phyloP scores from a whole-genome alignment of 2,329 filamentous ascomycete genomes.

The Harringtonia lauricola region DNA sequence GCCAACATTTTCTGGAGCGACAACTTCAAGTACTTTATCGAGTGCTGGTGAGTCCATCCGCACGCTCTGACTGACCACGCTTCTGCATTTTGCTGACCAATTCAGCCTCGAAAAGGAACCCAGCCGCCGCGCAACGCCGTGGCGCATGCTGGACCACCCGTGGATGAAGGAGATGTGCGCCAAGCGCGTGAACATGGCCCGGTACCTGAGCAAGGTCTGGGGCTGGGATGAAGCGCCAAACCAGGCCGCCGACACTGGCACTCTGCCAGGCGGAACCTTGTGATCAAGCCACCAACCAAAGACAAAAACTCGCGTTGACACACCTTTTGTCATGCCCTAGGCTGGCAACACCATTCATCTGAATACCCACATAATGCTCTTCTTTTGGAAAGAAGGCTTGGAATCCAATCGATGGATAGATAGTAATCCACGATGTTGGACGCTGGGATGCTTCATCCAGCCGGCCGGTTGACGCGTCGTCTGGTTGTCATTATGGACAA shows the following conservation, averaged over 20 bases:
- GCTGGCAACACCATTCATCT: too few relatives aligned
- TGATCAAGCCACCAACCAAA: background rate
- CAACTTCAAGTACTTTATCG: constrained; percentile 98
- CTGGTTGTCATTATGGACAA: too few relatives aligned
- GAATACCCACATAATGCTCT: too few relatives aligned
- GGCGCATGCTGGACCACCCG: constrained; percentile 97
- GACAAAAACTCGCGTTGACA: background rate
- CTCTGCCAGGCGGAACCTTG: background rate
- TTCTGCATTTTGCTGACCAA: constrained; percentile 4
- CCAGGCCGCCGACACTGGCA: background rate
- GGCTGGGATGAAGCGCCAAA: constrained; percentile 57
- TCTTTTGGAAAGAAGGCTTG: too few relatives aligned
- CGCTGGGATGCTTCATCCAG: too few relatives aligned
- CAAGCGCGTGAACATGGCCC: constrained; percentile 95
- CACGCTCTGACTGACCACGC: constrained; percentile 19
- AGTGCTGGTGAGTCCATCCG: constrained; percentile 98
- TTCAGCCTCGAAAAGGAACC: constrained; percentile 86
- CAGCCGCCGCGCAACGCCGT: constrained; percentile 76
- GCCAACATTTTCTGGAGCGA: constrained; percentile 89
- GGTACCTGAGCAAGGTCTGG: constrained; percentile 92
- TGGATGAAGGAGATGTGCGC: constrained; percentile 96
- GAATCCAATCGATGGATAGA: too few relatives aligned
- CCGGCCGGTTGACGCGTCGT: too few relatives aligned
- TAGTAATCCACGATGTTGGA: too few relatives aligned
- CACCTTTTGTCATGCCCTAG: too few relatives aligned